Base-by-base conservation (phyloP, 352 stramenopile genomes). In the Phytophthora ohioensis region DNA sequence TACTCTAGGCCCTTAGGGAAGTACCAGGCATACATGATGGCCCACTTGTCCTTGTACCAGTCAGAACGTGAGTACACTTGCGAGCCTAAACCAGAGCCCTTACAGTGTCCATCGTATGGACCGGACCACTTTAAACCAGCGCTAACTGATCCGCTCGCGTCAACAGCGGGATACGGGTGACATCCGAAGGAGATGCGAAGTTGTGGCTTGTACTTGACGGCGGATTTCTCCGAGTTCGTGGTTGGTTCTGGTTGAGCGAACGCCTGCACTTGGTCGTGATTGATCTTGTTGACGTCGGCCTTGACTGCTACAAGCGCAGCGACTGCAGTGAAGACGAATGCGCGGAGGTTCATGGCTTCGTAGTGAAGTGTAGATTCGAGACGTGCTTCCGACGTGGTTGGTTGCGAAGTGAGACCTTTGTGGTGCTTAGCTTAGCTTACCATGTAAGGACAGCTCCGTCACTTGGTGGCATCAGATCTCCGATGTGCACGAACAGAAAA, bases 21-120 rank as follows among this genome's bases (percentile, higher is more conserved):
- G 38, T 65, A 69, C 62, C 62, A 69, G 15, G 43, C 43, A 34
- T 69, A 69, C 62, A 69, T 64, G 52, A 71, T 66, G 17, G 64
- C 76, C 58, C 59, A 78, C 3, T 65, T 64, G 36, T 55, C 71
- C 27, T 75, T 61, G 66, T 67, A 77, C 47, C 36, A 61, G 7
- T 35, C 42, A 2, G 69, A 62, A 4, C 69, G 69, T 5, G 64
- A 67, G 59, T 78, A 78, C 27, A 78, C 56, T 38, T 78, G 59
- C 1, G 71, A 69, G 9, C 71, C 71, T 42, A 61, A 45, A 4
- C 4, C 30, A 46, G 71, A 63, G 5, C 56, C 59, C 38, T 62
- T 71, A 65, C 70, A 78, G 2, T 67, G 46, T 10, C 57, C 72
- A 34, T 69, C 67, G 8, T 56, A 43, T 12, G 38, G 51, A 1